These are phyloP conservation scores for Kondoa subrosea DNA, from an alignment of 768 basidiomycete genomes.

Conservation along the genomic window DNA sequence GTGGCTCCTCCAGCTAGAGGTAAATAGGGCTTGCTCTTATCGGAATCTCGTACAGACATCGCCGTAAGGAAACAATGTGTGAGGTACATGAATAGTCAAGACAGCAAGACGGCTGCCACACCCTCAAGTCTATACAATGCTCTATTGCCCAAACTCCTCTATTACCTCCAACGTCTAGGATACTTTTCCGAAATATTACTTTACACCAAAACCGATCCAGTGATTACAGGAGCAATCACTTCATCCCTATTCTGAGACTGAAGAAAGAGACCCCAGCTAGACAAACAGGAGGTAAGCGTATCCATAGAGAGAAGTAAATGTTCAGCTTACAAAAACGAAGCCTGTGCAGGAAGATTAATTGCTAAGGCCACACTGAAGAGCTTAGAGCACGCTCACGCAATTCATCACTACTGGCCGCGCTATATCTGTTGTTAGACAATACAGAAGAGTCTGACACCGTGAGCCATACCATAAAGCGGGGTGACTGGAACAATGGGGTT, in stretches of 20 bases:
- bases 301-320: not conserved
- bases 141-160: too few relatives aligned
- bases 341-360: not conserved
- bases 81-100: too few relatives aligned
- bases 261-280: not conserved
- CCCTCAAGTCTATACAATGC: too few relatives aligned
- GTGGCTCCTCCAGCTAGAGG: constrained; percentile 11
- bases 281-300: not conserved
- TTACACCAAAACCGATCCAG: not conserved
- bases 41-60: constrained; percentile 1
- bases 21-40: constrained; percentile 6
- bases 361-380: not conserved
- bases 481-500: not conserved
- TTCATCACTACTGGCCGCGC: not conserved
- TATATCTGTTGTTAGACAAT: too few relatives aligned
- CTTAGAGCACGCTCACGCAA: not conserved
- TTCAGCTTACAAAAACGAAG: not conserved
- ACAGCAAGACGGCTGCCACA: too few relatives aligned
- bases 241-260: not conserved
- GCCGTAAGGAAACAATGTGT: too few relatives aligned
- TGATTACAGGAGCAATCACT: not conserved
- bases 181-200: too few relatives aligned
- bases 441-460: too few relatives aligned
- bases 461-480: not conserved
- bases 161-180: too few relatives aligned